Evolutionary conservation across 108 stramenopile genomes (phyloP), one percentile per base, ranked within the genome.

Genomic region (Conticribra weissflogii): DNA sequence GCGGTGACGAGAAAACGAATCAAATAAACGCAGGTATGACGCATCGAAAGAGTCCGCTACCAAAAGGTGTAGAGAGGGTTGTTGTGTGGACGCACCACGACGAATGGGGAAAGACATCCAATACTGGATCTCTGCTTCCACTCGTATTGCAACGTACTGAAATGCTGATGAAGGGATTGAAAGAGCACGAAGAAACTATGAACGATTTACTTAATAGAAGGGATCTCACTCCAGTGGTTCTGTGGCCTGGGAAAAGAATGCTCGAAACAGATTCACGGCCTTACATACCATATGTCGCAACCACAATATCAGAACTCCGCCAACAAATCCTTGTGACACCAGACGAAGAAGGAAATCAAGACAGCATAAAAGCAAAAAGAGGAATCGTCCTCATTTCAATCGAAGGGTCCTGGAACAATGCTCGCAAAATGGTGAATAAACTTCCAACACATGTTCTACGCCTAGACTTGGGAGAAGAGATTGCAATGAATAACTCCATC

Each of bases 131-230:
- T 9, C 21, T 85, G 53, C 54, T 85, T 17, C 74, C 76, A 1
- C 59, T 85, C 8, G 52, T 33, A 59, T 61, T 85, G n/a, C 63
- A 67, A 41, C 25, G 57, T 54, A 70, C 72, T 29, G 36, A 67
- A n/a, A 44, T 80, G 33, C 57, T 85, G 51, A 85, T 85, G 84
- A 85, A 82, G 58, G 84, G 84, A 9, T 44, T 85, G 12, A 58
- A 54, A 7, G 48, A 68, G 44, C 84, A 82, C 44, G 84, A 85
- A 7, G 55, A 65, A 25, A 29, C 59, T 8, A 27, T 70, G 44
- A 44, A 71, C 12, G 63, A 45, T 9, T 17, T 82, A 19, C 34
- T 79, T 29, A 7, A 63, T 27, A 54, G 60, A 32, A 36, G 59
- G n/a, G 45, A 60, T 44, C 25, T 66, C 18, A 61, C 41, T 2